Evolutionary conservation across 345 rosid species (phyloP), one percentile per base, ranked within the genome.

Genomic region (Erucastrum elatum): DNA sequence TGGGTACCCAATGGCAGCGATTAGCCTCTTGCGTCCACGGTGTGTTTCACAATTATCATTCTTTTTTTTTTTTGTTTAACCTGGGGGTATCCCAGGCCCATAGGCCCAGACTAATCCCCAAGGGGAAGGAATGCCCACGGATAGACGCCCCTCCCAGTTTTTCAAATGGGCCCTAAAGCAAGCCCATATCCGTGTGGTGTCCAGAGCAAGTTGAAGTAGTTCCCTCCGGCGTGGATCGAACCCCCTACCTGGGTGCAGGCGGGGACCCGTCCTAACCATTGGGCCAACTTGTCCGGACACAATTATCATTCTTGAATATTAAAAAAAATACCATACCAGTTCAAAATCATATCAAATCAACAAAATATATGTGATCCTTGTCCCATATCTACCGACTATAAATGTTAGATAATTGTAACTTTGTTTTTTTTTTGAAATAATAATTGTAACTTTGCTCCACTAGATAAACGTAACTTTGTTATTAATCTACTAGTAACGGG

Each of bases 1-100:
- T 63, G 12, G 12, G 26, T 3, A 63, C 51, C 70, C 72, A 71
- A 77, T 77, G 81, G 81, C 81, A 55, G 72, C 67, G 66, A 77
- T 71, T 77, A 53, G n/a, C 8, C 66, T 77, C 76, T 77, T 71
- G 76, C 81, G 17, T 71, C 81, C 76, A 70, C 66, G 66, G 59
- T 77, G 60, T 53, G 64, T 77, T 44, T 35, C 64, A 61, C 62
- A 44, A 44, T 44, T 44, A 37, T 64, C 39, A 2, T 13, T 41
- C 11, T 21, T 56, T n/a, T n/a, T n/a, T n/a, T n/a, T n/a, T n/a
- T n/a, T n/a, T n/a, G n/a, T n/a, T n/a, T n/a, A n/a, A n/a, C n/a
- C n/a, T n/a, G n/a, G n/a, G n/a, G n/a, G n/a, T n/a, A n/a, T n/a
- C n/a, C n/a, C n/a, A n/a, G n/a, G n/a, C n/a, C n/a, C n/a, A n/a